phyloP scores from a whole-genome alignment of 495 filamentous ascomycete genomes.

The Penicillium lividum region DNA sequence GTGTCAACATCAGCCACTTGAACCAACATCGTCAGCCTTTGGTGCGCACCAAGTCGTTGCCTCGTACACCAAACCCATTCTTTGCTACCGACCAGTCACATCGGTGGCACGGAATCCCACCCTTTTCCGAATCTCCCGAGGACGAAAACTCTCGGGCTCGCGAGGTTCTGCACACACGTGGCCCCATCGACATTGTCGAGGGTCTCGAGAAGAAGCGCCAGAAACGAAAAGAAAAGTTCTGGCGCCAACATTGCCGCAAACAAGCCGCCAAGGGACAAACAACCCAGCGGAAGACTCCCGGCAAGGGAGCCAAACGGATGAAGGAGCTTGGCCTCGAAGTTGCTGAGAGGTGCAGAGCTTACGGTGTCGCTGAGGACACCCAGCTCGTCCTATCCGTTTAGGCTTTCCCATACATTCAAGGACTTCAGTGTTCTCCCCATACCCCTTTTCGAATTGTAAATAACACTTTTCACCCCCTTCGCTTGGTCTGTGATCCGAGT shows the following conservation, averaged over 20 bases:
- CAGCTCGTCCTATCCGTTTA: conserved; percentile 85
- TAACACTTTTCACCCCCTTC: conserved; percentile 37
- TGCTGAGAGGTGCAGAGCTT: conserved; percentile 69
- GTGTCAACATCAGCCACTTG: conserved; percentile 58
- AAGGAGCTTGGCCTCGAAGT: conserved; percentile 86
- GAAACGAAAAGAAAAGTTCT: conserved; percentile 85
- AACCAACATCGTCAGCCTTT: conserved; percentile 59
- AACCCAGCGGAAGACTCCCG: conserved; percentile 63
- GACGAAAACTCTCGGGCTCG: conserved; percentile 41
- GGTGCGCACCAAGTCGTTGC: conserved; percentile 76
- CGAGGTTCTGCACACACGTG: conserved; percentile 61
- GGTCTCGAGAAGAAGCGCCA: conserved; percentile 92
- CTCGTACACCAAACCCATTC: conserved; percentile 71
- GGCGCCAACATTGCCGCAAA: conserved; percentile 76
- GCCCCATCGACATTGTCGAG: conserved; percentile 95
- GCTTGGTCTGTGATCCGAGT: conserved; percentile 23
- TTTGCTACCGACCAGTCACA: conserved; percentile 45
- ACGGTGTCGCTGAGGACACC: conserved; percentile 56
- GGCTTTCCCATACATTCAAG: conserved; percentile 19
- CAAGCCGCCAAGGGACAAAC: conserved; percentile 58
- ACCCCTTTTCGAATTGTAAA: conserved; percentile 34
- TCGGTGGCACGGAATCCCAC: conserved; percentile 36
- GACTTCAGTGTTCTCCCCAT: conserved; percentile 18
- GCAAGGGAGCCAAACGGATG: conserved; percentile 92
- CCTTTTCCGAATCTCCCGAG: conserved; percentile 36